phyloP scores from a whole-genome alignment of 257 asterid genomes.

The Jacaranda copaia region DNA sequence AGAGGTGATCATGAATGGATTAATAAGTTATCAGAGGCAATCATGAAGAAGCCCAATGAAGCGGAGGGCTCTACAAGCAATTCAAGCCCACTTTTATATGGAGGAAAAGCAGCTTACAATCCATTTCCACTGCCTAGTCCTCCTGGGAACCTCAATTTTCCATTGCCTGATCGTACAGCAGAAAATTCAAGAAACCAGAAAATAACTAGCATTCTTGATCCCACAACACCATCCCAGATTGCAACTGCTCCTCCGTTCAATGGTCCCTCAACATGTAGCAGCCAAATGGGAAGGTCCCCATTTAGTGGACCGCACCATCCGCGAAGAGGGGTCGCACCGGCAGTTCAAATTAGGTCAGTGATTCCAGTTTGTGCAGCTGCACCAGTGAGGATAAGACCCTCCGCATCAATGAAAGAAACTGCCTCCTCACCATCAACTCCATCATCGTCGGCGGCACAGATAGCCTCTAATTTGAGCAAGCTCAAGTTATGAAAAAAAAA shows the following conservation, averaged over 20 bases:
- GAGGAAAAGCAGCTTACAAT: conserved; percentile 3
- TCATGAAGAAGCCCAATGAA: conserved; percentile 29
- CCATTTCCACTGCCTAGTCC: conserved; percentile 12
- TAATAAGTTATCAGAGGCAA: conserved; percentile 35
- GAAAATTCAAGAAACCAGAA: neutral
- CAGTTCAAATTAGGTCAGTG: conserved; percentile 65
- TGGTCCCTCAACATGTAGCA: conserved; percentile 23
- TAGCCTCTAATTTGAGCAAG: conserved; percentile 43
- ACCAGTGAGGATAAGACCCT: conserved; percentile 29
- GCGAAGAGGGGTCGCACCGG: conserved; percentile 54
- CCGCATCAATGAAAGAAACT: conserved; percentile 15
- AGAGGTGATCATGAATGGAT: conserved; percentile 41
- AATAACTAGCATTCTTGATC: neutral
- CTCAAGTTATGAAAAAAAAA: conserved; percentile 40
- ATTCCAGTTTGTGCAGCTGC: conserved; percentile 67
- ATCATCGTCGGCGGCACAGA: conserved; percentile 35
- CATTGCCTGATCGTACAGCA: neutral
- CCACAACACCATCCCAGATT: neutral
- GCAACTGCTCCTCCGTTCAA: conserved; percentile 1
- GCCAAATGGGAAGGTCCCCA: conserved; percentile 31
- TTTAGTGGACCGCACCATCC: conserved; percentile 29
- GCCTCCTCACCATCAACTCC: conserved; percentile 4
- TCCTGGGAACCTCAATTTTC: neutral
- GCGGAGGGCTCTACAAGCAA: neutral
- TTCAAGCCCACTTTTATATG: conserved; percentile 23